Evolutionary conservation across 1,284 basidiomycete genomes (phyloP).

Genomic region (Ceratobasidium papillatum): DNA sequence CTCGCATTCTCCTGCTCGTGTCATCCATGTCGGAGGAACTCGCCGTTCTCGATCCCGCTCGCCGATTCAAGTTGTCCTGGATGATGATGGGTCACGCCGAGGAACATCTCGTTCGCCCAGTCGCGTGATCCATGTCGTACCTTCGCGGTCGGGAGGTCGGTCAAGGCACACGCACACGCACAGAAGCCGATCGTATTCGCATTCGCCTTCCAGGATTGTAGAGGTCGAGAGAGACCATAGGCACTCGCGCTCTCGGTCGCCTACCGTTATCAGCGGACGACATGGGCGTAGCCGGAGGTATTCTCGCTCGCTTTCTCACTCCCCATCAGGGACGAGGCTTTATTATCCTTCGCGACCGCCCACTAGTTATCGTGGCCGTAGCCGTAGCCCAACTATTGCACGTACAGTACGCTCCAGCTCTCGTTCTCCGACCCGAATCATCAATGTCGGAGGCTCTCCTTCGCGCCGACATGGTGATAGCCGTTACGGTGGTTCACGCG

Average conservation of each 20-base stretch:
- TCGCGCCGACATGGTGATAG: slow-evolving; percentile 6
- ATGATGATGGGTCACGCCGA: not conserved
- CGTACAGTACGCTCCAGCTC: slow-evolving; percentile 13
- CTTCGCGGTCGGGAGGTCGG: not conserved
- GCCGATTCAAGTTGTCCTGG: not conserved
- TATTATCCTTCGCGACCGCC: slow-evolving; percentile 9
- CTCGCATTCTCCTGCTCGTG: not conserved
- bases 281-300: too few relatives aligned
- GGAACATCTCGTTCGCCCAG: slow-evolving; percentile 3
- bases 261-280: not conserved
- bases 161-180: not conserved
- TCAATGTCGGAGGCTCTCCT: not conserved
- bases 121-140: not conserved
- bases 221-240: not conserved
- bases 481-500: slow-evolving; percentile 21
- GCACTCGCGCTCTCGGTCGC: slow-evolving; percentile 8
- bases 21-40: not conserved
- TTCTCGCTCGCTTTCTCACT: slow-evolving; percentile 5
- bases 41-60: not conserved
- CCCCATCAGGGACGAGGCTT: not conserved
- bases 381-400: slow-evolving; percentile 11
- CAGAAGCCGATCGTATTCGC: not conserved
- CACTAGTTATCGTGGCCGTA: slow-evolving; percentile 9
- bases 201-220: slow-evolving; percentile 15
- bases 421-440: slow-evolving; percentile 27